These are phyloP conservation scores for Kodamaea restingae DNA, from an alignment of 805 yeast genomes.

Conservation along the genomic window DNA sequence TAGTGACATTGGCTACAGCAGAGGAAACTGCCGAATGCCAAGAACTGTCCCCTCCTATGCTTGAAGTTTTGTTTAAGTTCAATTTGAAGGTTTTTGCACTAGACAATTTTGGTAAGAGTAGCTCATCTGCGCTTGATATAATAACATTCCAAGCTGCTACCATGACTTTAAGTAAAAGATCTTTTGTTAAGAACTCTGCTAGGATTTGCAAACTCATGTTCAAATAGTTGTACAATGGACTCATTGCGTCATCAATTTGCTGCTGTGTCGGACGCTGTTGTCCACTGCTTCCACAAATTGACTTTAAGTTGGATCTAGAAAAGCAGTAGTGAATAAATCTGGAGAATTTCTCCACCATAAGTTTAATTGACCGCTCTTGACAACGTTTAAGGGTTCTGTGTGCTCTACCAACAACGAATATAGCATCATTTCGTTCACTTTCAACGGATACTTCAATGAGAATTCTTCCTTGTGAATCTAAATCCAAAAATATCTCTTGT, in stretches of 20 bases:
- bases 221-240: constrained; percentile 70
- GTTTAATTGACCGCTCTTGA: constrained; percentile 61
- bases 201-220: constrained; percentile 64
- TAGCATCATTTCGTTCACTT: constrained; percentile 72
- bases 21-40: constrained; percentile 46
- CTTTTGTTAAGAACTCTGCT: constrained; percentile 54
- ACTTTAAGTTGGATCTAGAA: constrained; percentile 55
- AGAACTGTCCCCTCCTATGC: constrained; percentile 6
- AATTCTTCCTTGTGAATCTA: constrained; percentile 67
- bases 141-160: constrained; percentile 77
- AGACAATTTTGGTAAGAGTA: constrained; percentile 70
- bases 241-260: constrained; percentile 59
- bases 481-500: constrained; percentile 51
- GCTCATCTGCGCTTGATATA: constrained; percentile 60
- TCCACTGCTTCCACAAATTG: constrained; percentile 52
- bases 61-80: constrained; percentile 19
- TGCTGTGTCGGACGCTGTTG: constrained; percentile 39
- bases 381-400: constrained; percentile 60
- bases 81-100: constrained; percentile 34
- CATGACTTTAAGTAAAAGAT: constrained; percentile 61
- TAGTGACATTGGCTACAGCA: constrained; percentile 49
- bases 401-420: constrained; percentile 76
- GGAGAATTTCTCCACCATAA: constrained; percentile 71
- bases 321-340: constrained; percentile 53
- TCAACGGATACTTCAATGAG: constrained; percentile 70